Evolutionary conservation across 2,329 filamentous ascomycete genomes (phyloP).

Genomic region (Periconia digitata): DNA sequence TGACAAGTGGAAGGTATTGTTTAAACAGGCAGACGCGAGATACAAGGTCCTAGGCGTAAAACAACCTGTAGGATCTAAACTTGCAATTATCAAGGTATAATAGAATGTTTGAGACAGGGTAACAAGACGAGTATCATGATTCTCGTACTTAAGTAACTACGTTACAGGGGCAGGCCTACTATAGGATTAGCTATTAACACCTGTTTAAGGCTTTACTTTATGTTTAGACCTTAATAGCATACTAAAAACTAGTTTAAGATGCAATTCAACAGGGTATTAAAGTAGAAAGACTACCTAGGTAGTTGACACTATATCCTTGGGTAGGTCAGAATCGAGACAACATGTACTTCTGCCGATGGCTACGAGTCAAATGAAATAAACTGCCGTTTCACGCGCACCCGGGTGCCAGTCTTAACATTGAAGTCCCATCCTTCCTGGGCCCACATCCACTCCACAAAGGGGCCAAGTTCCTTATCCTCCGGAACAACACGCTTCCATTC

Average conservation of each 20-base stretch:
- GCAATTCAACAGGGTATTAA: too few relatives aligned
- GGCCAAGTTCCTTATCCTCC: constrained; percentile 83
- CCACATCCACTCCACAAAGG: constrained; percentile 90
- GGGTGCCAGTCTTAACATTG: constrained; percentile 70
- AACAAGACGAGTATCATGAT: too few relatives aligned
- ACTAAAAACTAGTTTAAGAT: too few relatives aligned
- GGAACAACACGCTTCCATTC: constrained; percentile 91
- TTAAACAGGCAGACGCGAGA: constrained; percentile 45
- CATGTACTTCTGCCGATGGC: background rate
- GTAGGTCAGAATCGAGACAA: too few relatives aligned
- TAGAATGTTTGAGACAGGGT: too few relatives aligned
- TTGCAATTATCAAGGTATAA: constrained; percentile 1
- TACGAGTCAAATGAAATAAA: background rate
- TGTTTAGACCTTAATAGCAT: too few relatives aligned
- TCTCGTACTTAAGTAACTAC: too few relatives aligned
- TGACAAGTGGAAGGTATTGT: constrained; percentile 47
- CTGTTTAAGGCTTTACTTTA: too few relatives aligned
- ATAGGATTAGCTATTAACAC: too few relatives aligned
- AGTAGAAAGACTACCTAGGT: too few relatives aligned
- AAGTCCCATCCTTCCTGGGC: constrained; percentile 81
- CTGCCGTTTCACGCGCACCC: background rate
- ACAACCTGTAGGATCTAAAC: constrained; percentile 5
- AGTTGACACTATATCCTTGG: too few relatives aligned
- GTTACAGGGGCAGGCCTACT: too few relatives aligned
- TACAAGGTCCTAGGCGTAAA: constrained; percentile 35